Evolutionary conservation across 2,329 filamentous ascomycete genomes (phyloP), one percentile per base, ranked within the genome.

Genomic region (Trichophyton equinum): DNA sequence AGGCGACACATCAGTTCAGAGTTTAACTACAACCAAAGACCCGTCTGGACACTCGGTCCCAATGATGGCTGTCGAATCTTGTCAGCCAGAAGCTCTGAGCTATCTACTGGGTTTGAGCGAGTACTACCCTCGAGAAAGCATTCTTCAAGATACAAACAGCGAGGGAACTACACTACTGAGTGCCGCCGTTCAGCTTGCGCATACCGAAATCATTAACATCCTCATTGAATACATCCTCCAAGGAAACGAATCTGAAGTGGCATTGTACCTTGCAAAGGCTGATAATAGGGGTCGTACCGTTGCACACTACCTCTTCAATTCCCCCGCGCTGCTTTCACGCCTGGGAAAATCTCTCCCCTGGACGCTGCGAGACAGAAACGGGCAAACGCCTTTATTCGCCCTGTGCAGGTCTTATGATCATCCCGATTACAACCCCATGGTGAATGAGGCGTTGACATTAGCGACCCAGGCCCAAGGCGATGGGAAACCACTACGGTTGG

Each of bases 361-460:
- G 94, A 83, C 85, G 62, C 84, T 95, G 72, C 90, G 87, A 66
- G 94, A 99, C 73, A 95, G 91, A 72, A 96, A 97, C 70, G 94
- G 94, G 0, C 94, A 97, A 74, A 99, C 95, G n/a, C 95, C 94
- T 1, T 77, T 99, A 7, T 97, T 99, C 72, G 94, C 94, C 1
- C 79, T 97, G 0, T 97, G 91, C 72, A 85, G 94, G 67, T 97
- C 91, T 0, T 99, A 99, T 69, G 94, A 99, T 70, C 91, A 99
- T 72, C 81, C 85, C 1, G 81, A 91, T 66, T 99, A 99, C 73
- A 82, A 84, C 59, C 78, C 80, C 55, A 97, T 99, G 94, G 89
- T 99, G 0, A 85, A 88, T 65, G 82, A 85, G 62, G 94, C 88
- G 3, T 77, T 99, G 42, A 79, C 84, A 36, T 84, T 87, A 51